Evolutionary conservation across 805 yeast species (phyloP), one percentile per base, ranked within the genome.

Genomic region (Saccharomycopsis sp.): DNA sequence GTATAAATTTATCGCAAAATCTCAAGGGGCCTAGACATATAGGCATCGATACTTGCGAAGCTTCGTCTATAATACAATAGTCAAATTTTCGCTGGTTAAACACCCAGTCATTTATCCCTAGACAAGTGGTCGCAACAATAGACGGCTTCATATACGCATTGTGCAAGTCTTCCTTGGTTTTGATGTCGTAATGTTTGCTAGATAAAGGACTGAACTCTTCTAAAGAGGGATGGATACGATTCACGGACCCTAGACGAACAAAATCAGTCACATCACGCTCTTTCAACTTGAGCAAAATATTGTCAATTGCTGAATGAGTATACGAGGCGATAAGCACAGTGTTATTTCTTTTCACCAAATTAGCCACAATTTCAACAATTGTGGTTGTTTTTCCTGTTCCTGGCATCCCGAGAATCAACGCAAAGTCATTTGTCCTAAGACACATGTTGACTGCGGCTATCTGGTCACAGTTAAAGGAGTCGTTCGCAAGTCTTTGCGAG

Each of bases 321-420:
- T 89, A 91, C 0, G 97, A 87, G 0, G 97, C 82, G 52, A 94
- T 71, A 23, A 94, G 73, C 1, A 94, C 85, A 0, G 87, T 76
- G 66, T 87, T 87, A 1, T 81, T 83, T 52, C 78, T 76, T 1
- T 72, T 70, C 2, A 84, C 85, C 29, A 94, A 68, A 47, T 79
- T 73, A 58, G 79, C 76, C 50, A 91, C 85, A 16, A 94, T 65
- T 51, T 85, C 83, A 0, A 95, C 87, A 56, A 94, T 91, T 0
- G 91, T 87, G 0, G 98, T 90, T 1, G 97, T 90, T 66, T 90
- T 90, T 8, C 97, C 99, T 0, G 98, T 94, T 2, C 99, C 99
- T 0, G 99, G 99, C 99, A 94, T 94, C 0, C 99, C 99, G 60
- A 92, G 72, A 18, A 94, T 80, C 64, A 94, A 74, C 2, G 91